Conservation (phyloP, 2,329 filamentous ascomycete genomes). For the Ceratocystis variospora region DNA sequence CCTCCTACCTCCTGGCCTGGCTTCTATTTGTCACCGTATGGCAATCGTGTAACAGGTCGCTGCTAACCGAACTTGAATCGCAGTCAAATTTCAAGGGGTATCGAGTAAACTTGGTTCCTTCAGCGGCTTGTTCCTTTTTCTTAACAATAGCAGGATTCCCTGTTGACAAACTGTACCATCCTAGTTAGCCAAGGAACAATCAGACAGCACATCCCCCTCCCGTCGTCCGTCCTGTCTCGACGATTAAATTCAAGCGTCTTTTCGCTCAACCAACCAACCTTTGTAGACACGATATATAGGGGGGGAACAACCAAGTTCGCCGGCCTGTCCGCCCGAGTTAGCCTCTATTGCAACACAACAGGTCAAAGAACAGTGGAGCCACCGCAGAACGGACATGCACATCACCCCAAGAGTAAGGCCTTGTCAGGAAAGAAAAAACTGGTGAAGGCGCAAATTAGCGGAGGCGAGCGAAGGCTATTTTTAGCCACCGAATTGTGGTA, state of each 20-base stretch:
- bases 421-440: neutral
- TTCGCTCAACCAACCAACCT: too few species aligned
- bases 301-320: too few species aligned
- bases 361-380: constrained; percentile 6
- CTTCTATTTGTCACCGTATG: neutral
- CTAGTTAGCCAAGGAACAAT: neutral
- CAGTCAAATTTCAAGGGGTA: neutral
- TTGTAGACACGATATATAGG: too few species aligned
- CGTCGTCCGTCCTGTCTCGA: too few species aligned
- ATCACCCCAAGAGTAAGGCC: neutral
- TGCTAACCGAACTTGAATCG: neutral
- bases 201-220: too few species aligned
- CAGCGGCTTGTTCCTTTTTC: neutral
- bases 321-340: neutral
- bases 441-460: constrained; percentile 2
- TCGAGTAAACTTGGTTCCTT: neutral
- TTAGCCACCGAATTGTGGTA: neutral
- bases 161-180: neutral
- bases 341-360: neutral
- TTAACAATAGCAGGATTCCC: neutral
- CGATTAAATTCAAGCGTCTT: too few species aligned
- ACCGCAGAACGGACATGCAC: neutral
- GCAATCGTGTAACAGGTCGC: constrained; percentile 3
- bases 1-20: neutral
- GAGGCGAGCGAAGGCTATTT: neutral